A percentile compares a stretch with the other conserved stretches of the same genome.
Conservation (phyloP, 73 alveolate species). For the Blepharisma stoltei region DNA sequence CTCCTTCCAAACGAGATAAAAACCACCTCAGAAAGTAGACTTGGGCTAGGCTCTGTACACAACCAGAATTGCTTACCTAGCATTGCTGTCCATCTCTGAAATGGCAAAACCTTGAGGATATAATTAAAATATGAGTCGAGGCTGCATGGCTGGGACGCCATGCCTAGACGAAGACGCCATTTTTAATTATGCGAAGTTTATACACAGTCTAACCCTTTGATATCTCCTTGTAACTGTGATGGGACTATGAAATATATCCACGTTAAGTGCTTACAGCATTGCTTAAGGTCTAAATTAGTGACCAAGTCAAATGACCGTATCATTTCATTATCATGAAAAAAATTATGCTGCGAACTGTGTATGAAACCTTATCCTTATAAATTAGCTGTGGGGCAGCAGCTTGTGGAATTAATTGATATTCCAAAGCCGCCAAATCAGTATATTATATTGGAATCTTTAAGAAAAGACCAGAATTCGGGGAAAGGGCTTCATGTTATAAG, state of each 20-base stretch:
- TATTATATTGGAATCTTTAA: constrained; percentile 13
- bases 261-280: constrained; percentile 42
- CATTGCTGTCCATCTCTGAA: too few species aligned
- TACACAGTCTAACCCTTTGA: constrained; percentile 48
- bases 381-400: not conserved
- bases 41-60: too few species aligned
- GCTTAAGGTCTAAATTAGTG: constrained; percentile 40
- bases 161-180: too few species aligned
- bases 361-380: constrained; percentile 26
- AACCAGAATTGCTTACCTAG: too few species aligned
- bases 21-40: too few species aligned
- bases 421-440: constrained; percentile 20
- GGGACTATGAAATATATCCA: constrained; percentile 56
- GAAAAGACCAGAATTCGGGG: constrained; percentile 5
- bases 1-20: too few species aligned
- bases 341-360: constrained; percentile 19
- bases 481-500: constrained; percentile 23
- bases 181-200: constrained; percentile 19
- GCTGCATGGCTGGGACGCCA: constrained; percentile 23
- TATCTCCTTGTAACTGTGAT: constrained; percentile 53
- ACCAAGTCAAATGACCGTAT: not conserved
- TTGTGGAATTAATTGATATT: constrained; percentile 29
- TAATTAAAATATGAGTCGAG: too few species aligned
- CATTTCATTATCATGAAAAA: not conserved
- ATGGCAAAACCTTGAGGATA: too few species aligned